Percentiles rank a stretch among this genome's conserved stretches.
phyloP scores from a whole-genome alignment of 495 filamentous ascomycete species.

The Pyrenopolyporus hunteri region DNA sequence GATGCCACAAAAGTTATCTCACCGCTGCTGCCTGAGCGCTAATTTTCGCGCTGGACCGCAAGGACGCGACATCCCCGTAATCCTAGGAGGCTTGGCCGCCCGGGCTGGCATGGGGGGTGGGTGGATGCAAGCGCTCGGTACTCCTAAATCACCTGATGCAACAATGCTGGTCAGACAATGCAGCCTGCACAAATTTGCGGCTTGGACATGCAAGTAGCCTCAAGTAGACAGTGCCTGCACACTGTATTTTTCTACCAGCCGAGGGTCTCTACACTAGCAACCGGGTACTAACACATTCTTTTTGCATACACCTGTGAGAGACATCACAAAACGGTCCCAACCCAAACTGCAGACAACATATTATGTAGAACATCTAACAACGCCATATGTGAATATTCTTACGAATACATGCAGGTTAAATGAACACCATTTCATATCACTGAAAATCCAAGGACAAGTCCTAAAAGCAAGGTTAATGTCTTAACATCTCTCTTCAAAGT shows the following conservation, averaged over 20 bases:
- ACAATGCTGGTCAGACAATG: conserved; percentile 39
- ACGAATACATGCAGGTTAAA: too few relatives aligned
- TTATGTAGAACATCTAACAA: too few relatives aligned
- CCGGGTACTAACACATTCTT: too few relatives aligned
- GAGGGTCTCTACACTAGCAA: neutral
- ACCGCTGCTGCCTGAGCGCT: conserved; percentile 18
- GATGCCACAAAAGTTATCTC: neutral
- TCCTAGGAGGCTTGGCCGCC: conserved; percentile 25
- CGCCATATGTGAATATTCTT: too few relatives aligned
- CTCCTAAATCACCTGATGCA: conserved; percentile 39
- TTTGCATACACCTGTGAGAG: too few relatives aligned
- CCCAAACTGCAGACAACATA: too few relatives aligned
- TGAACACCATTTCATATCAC: too few relatives aligned
- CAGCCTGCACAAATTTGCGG: conserved; percentile 36
- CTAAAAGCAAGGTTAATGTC: too few relatives aligned
- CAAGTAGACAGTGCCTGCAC: conserved; percentile 28
- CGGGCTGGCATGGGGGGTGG: conserved; percentile 23
- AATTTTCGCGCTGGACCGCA: conserved; percentile 23
- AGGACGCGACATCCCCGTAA: conserved; percentile 28
- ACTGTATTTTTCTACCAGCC: conserved; percentile 15
- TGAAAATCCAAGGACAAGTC: too few relatives aligned
- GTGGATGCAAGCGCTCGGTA: conserved; percentile 37
- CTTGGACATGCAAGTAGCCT: conserved; percentile 38
- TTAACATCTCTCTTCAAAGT: too few relatives aligned
- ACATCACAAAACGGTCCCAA: too few relatives aligned